These are phyloP conservation scores for Allomyces arbusculus DNA, from an alignment of 192 early-diverging fungal genomes.

Conservation along the genomic window DNA sequence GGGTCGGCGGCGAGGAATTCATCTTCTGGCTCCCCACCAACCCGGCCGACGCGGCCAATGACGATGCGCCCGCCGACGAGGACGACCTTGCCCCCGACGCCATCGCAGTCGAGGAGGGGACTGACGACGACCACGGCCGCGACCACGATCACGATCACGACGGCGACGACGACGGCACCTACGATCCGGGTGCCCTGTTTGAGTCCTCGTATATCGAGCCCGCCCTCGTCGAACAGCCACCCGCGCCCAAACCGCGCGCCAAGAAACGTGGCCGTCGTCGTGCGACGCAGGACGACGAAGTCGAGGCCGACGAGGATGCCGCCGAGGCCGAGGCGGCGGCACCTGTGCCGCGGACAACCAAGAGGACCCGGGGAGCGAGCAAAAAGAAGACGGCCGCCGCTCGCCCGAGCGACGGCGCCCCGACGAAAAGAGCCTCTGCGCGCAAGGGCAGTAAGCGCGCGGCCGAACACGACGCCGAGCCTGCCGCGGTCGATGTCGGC, in stretches of 20 bases:
- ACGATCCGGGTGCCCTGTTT: not conserved
- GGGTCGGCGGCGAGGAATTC: no score
- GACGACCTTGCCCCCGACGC: not conserved
- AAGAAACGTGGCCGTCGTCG: not conserved
- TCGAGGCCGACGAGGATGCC: conserved; percentile 1
- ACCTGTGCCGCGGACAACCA: not conserved
- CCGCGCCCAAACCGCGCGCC: not conserved
- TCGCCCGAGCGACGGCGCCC: no score
- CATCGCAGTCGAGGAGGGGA: conserved; percentile 6
- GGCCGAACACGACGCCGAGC: no score
- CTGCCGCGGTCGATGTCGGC: no score
- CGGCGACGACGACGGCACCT: conserved; percentile 3
- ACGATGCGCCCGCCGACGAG: no score
- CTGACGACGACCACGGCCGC: conserved; percentile 8
- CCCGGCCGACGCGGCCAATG: no score
- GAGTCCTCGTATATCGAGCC: conserved; percentile 2
- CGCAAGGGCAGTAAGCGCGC: no score
- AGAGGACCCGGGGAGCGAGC: no score
- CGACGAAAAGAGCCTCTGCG: no score
- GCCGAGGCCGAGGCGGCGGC: conserved; percentile 8
- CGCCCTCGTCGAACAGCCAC: not conserved
- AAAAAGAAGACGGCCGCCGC: no score
- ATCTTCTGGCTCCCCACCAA: no score
- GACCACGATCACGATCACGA: conserved; percentile 8
- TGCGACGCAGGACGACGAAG: not conserved